A percentile compares a stretch with the other conserved stretches of the same genome.
Conservation (phyloP, 139 green algal genomes). For the Tetratostichococcus sp. region DNA sequence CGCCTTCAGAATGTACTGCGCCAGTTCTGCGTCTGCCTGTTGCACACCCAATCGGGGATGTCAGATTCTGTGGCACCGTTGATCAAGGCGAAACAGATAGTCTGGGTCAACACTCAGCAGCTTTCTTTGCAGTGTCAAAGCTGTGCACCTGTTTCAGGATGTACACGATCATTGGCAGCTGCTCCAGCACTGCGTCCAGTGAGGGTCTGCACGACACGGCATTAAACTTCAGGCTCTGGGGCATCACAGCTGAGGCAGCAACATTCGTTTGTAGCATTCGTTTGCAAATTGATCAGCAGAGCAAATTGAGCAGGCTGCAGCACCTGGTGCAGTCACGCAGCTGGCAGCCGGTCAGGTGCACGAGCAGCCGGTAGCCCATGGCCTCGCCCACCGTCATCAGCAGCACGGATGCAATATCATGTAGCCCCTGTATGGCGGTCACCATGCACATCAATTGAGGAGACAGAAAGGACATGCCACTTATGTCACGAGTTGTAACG, state of each 20-base stretch:
- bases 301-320: background rate
- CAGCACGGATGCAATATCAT: constrained; percentile 85
- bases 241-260: too few species aligned
- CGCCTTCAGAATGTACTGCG: constrained; percentile 18
- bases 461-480: too few species aligned
- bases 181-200: constrained; percentile 63
- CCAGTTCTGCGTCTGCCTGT: constrained; percentile 26
- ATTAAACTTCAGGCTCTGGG: too few species aligned
- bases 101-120: too few species aligned
- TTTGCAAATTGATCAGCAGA: too few species aligned
- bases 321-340: constrained; percentile 74
- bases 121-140: too few species aligned
- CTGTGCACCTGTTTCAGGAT: constrained; percentile 45
- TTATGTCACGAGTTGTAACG: too few species aligned
- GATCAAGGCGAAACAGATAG: too few species aligned
- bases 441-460: too few species aligned
- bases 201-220: constrained; percentile 23
- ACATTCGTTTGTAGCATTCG: too few species aligned
- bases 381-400: constrained; percentile 61
- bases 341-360: constrained; percentile 44
- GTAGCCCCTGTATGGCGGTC: constrained; percentile 52
- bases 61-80: too few species aligned
- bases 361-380: constrained; percentile 51
- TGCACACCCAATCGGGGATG: constrained; percentile 2
- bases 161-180: constrained; percentile 57